A percentile compares a stretch with the other conserved stretches of the same genome.
Evolutionary conservation across 768 basidiomycete species (phyloP).

Genomic region (Cystofilobasidium macerans): DNA sequence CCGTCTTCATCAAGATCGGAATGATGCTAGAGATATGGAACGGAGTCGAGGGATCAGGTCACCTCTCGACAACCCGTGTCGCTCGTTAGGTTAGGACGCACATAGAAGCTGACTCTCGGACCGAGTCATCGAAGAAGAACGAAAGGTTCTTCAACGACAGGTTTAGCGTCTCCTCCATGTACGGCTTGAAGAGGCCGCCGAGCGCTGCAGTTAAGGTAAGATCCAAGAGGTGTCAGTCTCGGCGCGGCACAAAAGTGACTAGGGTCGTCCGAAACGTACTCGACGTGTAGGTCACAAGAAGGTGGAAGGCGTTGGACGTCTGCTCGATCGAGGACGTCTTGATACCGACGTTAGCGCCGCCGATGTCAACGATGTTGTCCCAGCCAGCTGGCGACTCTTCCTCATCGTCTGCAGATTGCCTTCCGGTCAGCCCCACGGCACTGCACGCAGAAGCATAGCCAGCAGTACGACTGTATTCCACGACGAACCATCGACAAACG

Average conservation of each 20-base stretch:
- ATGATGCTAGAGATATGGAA: conserved; percentile 15
- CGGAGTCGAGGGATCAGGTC: not conserved
- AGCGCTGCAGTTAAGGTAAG: conserved; percentile 41
- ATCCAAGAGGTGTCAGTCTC: not conserved
- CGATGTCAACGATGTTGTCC: conserved; percentile 62
- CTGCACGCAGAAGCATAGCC: too few species aligned
- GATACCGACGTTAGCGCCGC: conserved; percentile 59
- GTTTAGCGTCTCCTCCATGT: conserved; percentile 58
- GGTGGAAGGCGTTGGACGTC: conserved; percentile 78
- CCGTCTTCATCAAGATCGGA: conserved; percentile 40
- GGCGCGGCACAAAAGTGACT: not conserved
- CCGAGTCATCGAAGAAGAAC: conserved; percentile 77
- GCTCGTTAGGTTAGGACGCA: conserved; percentile 37
- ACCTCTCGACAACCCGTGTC: not conserved
- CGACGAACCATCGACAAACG: conserved; percentile 50
- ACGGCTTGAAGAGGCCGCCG: conserved; percentile 56
- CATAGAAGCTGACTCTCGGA: conserved; percentile 66
- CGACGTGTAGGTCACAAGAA: conserved; percentile 67
- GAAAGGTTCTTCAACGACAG: conserved; percentile 58
- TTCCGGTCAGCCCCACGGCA: too few species aligned
- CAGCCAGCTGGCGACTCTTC: conserved; percentile 42
- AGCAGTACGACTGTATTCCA: too few species aligned
- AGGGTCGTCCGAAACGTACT: conserved; percentile 29
- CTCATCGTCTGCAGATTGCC: conserved; percentile 48
- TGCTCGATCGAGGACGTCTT: conserved; percentile 72